Evolutionary conservation across 345 rosid species (phyloP).

Genomic region (Rhizophora apiculata): DNA sequence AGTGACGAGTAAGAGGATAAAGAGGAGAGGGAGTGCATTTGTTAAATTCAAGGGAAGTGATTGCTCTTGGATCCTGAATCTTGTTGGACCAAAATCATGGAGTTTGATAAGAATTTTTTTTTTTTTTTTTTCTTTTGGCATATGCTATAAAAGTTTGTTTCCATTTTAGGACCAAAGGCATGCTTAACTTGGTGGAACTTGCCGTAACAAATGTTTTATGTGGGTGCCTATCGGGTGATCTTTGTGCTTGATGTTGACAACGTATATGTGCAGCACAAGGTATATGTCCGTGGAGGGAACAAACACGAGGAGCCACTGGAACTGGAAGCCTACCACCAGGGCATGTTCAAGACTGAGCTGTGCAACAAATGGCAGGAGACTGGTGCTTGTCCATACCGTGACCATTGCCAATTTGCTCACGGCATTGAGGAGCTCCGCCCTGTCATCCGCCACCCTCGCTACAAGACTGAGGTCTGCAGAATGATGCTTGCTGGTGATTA

Average conservation of each 20-base stretch:
- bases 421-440: constrained; percentile 85
- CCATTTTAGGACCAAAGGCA: no score
- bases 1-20: no score
- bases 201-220: background rate
- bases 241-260: background rate
- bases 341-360: constrained; percentile 83
- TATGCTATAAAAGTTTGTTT: no score
- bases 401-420: constrained; percentile 84
- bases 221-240: background rate
- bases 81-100: no score
- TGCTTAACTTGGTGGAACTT: background rate
- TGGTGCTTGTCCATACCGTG: constrained; percentile 73
- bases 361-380: constrained; percentile 98
- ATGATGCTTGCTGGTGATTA: constrained; percentile 62
- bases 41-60: no score
- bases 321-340: constrained; percentile 72
- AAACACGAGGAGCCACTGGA: constrained; percentile 52
- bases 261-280: constrained; percentile 30
- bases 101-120: no score
- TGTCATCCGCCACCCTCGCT: constrained; percentile 83
- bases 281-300: constrained; percentile 40
- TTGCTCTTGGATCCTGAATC: no score
- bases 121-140: no score
- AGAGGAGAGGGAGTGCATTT: no score
- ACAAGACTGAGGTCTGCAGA: constrained; percentile 81